A percentile compares a stretch with the other conserved stretches of the same genome.
Conservation (phyloP, 306 rosid species). For the Rosa rugosa region DNA sequence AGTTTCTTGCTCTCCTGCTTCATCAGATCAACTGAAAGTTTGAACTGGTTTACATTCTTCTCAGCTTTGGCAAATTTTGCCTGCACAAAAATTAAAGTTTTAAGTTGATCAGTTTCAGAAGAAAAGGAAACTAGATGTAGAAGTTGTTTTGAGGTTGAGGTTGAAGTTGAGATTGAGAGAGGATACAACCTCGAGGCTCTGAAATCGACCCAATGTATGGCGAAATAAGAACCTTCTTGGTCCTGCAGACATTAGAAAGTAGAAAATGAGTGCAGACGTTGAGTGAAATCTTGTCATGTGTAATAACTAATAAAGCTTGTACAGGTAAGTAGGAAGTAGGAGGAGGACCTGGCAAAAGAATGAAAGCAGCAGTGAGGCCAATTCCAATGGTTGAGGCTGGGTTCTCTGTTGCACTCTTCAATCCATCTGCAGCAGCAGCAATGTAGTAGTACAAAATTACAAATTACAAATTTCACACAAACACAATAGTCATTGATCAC, state of each 20-base stretch:
- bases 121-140: constrained; percentile 15
- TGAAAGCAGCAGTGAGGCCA: constrained; percentile 60
- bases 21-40: constrained; percentile 69
- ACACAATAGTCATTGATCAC: neutral
- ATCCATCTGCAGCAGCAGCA: constrained; percentile 42
- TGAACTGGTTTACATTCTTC: constrained; percentile 71
- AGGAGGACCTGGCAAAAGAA: constrained; percentile 60
- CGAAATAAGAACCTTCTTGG: constrained; percentile 91
- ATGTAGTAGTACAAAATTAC: neutral
- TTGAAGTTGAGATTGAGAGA: neutral
- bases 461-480: constrained; percentile 6
- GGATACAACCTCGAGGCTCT: constrained; percentile 69
- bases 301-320: neutral
- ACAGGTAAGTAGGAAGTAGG: neutral
- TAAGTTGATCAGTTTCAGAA: constrained; percentile 1
- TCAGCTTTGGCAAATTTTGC: constrained; percentile 71
- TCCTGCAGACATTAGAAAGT: constrained; percentile 36
- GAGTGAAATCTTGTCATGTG: neutral
- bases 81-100: constrained; percentile 31
- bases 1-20: constrained; percentile 82
- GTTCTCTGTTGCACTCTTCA: constrained; percentile 57
- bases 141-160: neutral
- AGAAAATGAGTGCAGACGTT: neutral
- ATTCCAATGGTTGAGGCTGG: constrained; percentile 59
- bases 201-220: constrained; percentile 80